phyloP scores from a whole-genome alignment of 306 rosid species.

The Comarum palustre region DNA sequence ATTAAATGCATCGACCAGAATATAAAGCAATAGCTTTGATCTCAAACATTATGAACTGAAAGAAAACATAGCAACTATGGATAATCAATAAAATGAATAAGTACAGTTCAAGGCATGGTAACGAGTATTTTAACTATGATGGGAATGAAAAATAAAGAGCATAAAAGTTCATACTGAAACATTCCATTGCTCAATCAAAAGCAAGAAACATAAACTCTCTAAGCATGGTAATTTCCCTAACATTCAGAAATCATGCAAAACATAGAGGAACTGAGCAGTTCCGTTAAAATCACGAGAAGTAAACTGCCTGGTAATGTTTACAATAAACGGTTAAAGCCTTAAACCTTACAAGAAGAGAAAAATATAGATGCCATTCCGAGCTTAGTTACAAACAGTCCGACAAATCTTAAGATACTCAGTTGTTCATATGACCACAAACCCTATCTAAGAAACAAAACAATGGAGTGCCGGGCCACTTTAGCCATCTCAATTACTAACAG shows the following conservation, averaged over 20 bases:
- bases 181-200: neutral
- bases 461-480: neutral
- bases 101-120: neutral
- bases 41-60: neutral
- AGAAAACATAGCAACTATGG: neutral
- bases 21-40: neutral
- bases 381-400: neutral
- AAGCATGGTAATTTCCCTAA: neutral
- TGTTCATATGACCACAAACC: neutral
- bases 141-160: neutral
- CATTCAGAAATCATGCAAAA: too few species aligned
- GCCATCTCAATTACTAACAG: neutral
- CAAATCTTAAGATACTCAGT: neutral
- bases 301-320: neutral
- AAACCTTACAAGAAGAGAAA: neutral
- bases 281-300: neutral
- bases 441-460: neutral
- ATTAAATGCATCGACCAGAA: constrained; percentile 6
- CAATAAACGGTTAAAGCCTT: neutral
- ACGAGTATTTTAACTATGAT: neutral
- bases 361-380: neutral
- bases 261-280: too few species aligned
- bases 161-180: neutral
- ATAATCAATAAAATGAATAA: neutral
- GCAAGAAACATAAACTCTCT: neutral